Percentiles rank a stretch among this genome's conserved stretches.
Evolutionary conservation across 257 asterid genomes (phyloP).

Genomic region (Thymus mandschuricus): DNA sequence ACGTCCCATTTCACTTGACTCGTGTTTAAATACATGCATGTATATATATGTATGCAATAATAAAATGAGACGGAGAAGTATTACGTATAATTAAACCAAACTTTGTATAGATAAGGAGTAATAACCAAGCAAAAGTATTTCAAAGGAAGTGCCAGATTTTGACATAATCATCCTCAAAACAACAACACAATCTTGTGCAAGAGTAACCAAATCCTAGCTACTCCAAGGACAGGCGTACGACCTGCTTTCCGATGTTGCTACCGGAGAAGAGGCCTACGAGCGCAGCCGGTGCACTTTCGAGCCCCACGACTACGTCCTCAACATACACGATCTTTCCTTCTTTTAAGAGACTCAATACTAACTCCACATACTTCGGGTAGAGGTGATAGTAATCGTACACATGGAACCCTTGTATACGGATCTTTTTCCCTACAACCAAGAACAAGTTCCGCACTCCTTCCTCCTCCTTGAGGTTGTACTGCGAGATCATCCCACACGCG

Average conservation of each 20-base stretch:
- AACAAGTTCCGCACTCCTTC: slow-evolving; percentile 49
- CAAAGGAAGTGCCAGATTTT: too few relatives aligned
- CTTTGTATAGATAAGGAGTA: too few relatives aligned
- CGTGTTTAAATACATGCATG: too few relatives aligned
- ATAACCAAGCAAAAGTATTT: too few relatives aligned
- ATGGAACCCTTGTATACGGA: slow-evolving; percentile 50
- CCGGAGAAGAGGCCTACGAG: slow-evolving; percentile 46
- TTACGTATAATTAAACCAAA: too few relatives aligned
- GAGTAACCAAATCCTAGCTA: neutral
- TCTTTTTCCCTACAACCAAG: slow-evolving; percentile 30
- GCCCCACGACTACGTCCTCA: slow-evolving; percentile 48
- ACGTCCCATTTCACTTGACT: too few relatives aligned
- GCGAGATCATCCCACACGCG: slow-evolving; percentile 55
- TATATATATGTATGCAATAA: too few relatives aligned
- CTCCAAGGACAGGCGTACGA: slow-evolving; percentile 39
- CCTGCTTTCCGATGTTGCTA: slow-evolving; percentile 50
- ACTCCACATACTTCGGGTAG: slow-evolving; percentile 38
- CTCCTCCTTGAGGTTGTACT: slow-evolving; percentile 39
- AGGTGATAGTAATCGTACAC: slow-evolving; percentile 30
- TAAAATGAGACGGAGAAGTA: too few relatives aligned
- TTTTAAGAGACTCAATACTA: slow-evolving; percentile 34
- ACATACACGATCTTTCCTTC: slow-evolving; percentile 44
- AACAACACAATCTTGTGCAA: neutral
- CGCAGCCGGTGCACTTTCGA: slow-evolving; percentile 49
- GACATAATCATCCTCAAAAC: neutral